Evolutionary conservation across 2,329 filamentous ascomycete genomes (phyloP).

Genomic region (Pestalotiopsis sp.): DNA sequence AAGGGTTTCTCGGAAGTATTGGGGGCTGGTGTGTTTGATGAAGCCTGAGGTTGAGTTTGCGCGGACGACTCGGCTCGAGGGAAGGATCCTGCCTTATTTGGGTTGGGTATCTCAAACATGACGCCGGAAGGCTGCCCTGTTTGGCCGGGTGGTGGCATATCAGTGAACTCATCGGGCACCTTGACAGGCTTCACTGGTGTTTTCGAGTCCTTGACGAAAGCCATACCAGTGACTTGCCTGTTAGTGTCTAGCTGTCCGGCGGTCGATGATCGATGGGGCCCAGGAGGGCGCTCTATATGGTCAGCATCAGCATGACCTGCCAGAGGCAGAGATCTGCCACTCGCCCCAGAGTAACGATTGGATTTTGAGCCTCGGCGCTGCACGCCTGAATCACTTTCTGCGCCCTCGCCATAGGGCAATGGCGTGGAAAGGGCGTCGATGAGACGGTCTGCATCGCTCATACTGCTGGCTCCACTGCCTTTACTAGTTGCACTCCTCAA

Average conservation of each 20-base stretch:
- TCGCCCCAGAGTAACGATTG: constrained; percentile 13
- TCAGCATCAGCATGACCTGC: neutral
- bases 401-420: constrained; percentile 43
- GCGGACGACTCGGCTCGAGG: neutral
- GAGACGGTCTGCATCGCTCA: constrained; percentile 69
- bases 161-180: constrained; percentile 49
- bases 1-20: constrained; percentile 39
- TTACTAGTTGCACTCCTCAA: constrained; percentile 48
- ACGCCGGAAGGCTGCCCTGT: constrained; percentile 36
- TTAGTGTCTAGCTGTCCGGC: constrained; percentile 20
- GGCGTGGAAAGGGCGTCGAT: constrained; percentile 74
- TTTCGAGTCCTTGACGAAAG: constrained; percentile 45
- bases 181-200: constrained; percentile 51
- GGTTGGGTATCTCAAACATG: constrained; percentile 40
- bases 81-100: constrained; percentile 9
- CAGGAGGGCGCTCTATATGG: neutral
- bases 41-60: neutral
- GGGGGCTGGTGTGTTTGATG: neutral
- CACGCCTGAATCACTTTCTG: constrained; percentile 21
- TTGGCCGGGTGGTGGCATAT: constrained; percentile 36
- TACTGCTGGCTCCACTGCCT: constrained; percentile 51
- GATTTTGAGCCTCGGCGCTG: constrained; percentile 23
- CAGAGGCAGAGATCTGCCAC: constrained; percentile 18
- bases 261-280: constrained; percentile 5
- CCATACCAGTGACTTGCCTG: constrained; percentile 36